Base-by-base conservation (phyloP, 2,329 filamentous ascomycete genomes). In the Ramularia endophylla region DNA sequence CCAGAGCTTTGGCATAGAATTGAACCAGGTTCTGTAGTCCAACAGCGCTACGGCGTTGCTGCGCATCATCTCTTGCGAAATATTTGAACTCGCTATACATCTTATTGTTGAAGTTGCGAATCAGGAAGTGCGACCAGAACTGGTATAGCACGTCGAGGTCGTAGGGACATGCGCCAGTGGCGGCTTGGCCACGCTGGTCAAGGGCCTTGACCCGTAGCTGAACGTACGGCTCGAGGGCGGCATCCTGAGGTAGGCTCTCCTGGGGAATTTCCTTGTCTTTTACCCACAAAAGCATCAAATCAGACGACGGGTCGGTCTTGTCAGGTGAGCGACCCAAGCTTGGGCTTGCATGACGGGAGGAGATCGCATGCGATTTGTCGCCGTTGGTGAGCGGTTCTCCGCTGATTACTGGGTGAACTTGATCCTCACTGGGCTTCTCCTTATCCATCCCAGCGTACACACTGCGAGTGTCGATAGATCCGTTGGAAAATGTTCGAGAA, bases 21-120 rank as follows among this genome's bases (percentile, higher is more conserved):
- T 75, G 74, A 53, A 85, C 67, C 41, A 87, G 68, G 59, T 75
- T 75, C 44, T 71, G 71, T 57, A 85, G 67, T 36, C 83, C 83
- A 49, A 67, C 67, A 44, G 68, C 67, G 45, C 71, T 71, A 55
- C 66, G 65, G 55, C 69, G 69, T 48, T 72, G 62, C 43, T 65
- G 61, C 41, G 73, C 69, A 64, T 88, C 84, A 58, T 81, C 77
- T 47, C 81, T 66, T 41, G 84, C 83, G 60, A 76, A 72, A 55
- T 70, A 68, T 50, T 78, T 77, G 66, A 88, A 87, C 61, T 88
- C 83, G 58, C 77, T 70, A 66, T 88, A 88, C 78, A 89, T 85
- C 58, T 70, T 71, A 44, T 73, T 70, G 62, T 88, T 85, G 73
- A 88, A 87, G 65, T 84, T 81, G 55, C 78, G 73, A 48, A 80